Percentiles rank a stretch among this genome's conserved stretches.
These are phyloP conservation scores for Coemansia interrupta DNA, from an alignment of 192 early-diverging fungal species.

Conservation along the genomic window DNA sequence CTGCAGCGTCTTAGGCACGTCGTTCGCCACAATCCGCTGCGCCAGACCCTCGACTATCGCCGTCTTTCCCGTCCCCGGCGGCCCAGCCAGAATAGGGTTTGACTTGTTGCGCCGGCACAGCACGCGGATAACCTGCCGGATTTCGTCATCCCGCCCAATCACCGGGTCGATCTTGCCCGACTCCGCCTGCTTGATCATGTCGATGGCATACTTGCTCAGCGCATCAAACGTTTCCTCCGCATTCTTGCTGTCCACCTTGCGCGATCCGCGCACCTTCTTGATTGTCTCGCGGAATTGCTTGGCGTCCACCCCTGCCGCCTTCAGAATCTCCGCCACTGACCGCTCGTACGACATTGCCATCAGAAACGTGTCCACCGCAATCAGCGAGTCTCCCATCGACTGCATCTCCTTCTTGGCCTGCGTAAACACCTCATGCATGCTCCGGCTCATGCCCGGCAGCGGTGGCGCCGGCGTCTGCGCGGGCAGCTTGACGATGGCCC, in stretches of 20 bases:
- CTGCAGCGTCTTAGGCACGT: conserved; percentile 86
- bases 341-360: conserved; percentile 72
- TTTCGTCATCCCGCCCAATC: conserved; percentile 96
- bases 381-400: conserved; percentile 81
- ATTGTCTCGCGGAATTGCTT: conserved; percentile 75
- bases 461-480: conserved; percentile 82
- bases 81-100: conserved; percentile 85
- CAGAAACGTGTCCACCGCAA: conserved; percentile 88
- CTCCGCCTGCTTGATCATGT: conserved; percentile 77
- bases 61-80: conserved; percentile 74
- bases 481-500: conserved; percentile 72
- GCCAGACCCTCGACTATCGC: conserved; percentile 91
- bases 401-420: conserved; percentile 80
- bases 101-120: conserved; percentile 85
- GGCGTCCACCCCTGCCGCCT: conserved; percentile 64
- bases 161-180: conserved; percentile 93
- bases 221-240: conserved; percentile 90
- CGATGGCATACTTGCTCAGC: conserved; percentile 89
- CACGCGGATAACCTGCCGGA: conserved; percentile 91
- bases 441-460: conserved; percentile 63
- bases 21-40: conserved; percentile 86
- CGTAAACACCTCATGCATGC: conserved; percentile 61
- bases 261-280: conserved; percentile 71
- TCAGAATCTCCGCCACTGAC: conserved; percentile 61
- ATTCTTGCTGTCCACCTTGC: conserved; percentile 77